Base-by-base conservation (phyloP, 208 protist genomes). In the Leishmania guyanensis region DNA sequence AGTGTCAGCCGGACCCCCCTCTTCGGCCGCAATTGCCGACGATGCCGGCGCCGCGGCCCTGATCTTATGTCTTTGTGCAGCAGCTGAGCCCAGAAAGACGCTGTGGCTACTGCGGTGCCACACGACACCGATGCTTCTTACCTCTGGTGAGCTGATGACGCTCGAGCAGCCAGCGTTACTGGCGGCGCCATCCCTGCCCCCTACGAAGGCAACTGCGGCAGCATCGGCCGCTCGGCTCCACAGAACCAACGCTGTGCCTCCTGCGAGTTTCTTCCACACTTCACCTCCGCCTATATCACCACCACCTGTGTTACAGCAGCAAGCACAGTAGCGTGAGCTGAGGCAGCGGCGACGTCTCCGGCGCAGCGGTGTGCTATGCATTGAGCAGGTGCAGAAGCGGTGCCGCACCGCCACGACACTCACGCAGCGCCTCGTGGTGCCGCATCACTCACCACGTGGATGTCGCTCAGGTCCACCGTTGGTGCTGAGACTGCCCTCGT, bases 341-440 rank as follows among this genome's bases (percentile, higher is more conserved):
- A 46, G 46, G 54, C n/a, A 75, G 46, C 62, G 17, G 64, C 75
- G 46, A 39, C 65, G 75, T n/a, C 26, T 78, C 3, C 69, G 81
- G 12, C 70, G 53, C 48, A 43, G 73, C 60, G 70, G 76, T 43
- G 73, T 17, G 51, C 33, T 12, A 17, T 74, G 60, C 69, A 64
- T 84, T 2, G 75, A 81, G 69, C 70, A 74, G 58, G 22, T 81
- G 76, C 81, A 77, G 76, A 48, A 20, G 70, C 81, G 81, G 1
- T 84, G 76, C 62, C 78, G 79, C 51, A 36, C 70, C 0, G 81
- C 81, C 3, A 60, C 46, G 16, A 16, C 58, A 64, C 75, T 81
- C n/a, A 64, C 81, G 5, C 75, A 78, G 53, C 56, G 14, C 17
- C 75, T n/a, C n/a, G 56, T 51, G 51, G 6, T 9, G 50, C 54